These are phyloP conservation scores for Akanthomyces muscarius DNA, from an alignment of 2,329 filamentous ascomycete species.

Conservation along the genomic window DNA sequence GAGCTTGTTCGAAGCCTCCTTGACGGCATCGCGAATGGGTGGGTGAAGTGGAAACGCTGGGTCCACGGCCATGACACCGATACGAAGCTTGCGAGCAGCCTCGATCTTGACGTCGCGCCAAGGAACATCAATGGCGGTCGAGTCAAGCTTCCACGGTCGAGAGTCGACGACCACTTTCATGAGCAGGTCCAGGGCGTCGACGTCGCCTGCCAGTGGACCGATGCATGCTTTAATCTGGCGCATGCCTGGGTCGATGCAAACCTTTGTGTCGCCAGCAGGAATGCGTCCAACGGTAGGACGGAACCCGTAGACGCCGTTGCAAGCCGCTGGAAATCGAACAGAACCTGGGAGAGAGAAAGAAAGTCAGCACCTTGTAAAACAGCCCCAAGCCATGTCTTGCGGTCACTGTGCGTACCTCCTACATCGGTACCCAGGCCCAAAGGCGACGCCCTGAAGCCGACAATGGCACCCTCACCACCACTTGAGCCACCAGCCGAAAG, in stretches of 20 bases:
- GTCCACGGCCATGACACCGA: constrained; percentile 48
- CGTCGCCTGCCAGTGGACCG: constrained; percentile 39
- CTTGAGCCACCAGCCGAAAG: constrained; percentile 57
- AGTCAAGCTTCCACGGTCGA: constrained; percentile 44
- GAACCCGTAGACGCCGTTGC: constrained; percentile 53
- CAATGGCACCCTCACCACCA: constrained; percentile 59
- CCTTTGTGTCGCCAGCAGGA: constrained; percentile 31
- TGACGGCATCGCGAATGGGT: constrained; percentile 43
- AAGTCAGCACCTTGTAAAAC: neutral
- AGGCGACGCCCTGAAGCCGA: constrained; percentile 50
- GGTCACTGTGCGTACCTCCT: constrained; percentile 18
- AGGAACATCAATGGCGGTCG: constrained; percentile 36
- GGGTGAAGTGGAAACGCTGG: constrained; percentile 47
- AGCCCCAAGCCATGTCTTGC: neutral
- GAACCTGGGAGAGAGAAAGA: constrained; percentile 36
- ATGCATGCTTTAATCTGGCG: constrained; percentile 34
- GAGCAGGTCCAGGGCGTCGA: constrained; percentile 38
- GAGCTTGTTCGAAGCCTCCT: constrained; percentile 36
- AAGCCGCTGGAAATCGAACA: constrained; percentile 48
- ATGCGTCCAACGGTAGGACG: constrained; percentile 55
- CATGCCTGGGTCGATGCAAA: constrained; percentile 2
- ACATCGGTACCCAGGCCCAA: constrained; percentile 60
- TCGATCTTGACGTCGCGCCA: constrained; percentile 37
- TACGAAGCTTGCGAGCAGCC: constrained; percentile 30
- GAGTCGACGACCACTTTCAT: constrained; percentile 38